Evolutionary conservation across 2,329 filamentous ascomycete genomes (phyloP).

Genomic region (Dendryphion nanum): DNA sequence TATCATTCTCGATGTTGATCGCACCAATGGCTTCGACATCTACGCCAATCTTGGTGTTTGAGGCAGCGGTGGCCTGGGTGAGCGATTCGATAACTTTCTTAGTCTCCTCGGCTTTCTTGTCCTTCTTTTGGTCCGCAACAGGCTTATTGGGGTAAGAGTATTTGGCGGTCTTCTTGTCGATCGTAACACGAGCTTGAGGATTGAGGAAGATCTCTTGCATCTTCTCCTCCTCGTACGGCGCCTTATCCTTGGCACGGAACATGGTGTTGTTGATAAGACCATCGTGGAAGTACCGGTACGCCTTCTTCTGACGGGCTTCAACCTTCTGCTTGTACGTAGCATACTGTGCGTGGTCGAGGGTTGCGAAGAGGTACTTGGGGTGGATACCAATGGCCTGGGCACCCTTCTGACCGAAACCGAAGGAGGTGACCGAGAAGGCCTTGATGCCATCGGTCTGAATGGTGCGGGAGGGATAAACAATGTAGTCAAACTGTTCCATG

Average conservation of each 20-base stretch:
- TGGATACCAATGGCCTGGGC: constrained; percentile 96
- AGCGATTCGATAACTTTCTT: constrained; percentile 75
- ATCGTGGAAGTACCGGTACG: constrained; percentile 98
- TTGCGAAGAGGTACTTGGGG: constrained; percentile 90
- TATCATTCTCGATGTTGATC: constrained; percentile 91
- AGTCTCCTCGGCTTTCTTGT: constrained; percentile 58
- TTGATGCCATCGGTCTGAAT: constrained; percentile 98
- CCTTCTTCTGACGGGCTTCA: constrained; percentile 92
- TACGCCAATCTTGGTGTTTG: constrained; percentile 78
- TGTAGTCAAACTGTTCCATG: constrained; percentile 97
- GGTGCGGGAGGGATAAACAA: constrained; percentile 91
- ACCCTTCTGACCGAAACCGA: constrained; percentile 99
- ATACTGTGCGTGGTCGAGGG: constrained; percentile 85
- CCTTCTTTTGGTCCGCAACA: constrained; percentile 65
- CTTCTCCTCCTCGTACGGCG: constrained; percentile 86
- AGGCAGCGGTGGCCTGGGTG: constrained; percentile 60
- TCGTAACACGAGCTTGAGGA: constrained; percentile 79
- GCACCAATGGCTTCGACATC: constrained; percentile 87
- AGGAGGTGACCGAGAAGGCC: constrained; percentile 97
- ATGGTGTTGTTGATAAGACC: constrained; percentile 96
- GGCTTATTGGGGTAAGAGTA: constrained; percentile 64
- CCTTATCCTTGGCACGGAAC: constrained; percentile 90
- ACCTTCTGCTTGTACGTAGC: constrained; percentile 83
- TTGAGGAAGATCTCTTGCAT: constrained; percentile 89
- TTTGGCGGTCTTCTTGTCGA: constrained; percentile 82